phyloP scores from a whole-genome alignment of 768 basidiomycete genomes.

The Tephrocybe sp. region DNA sequence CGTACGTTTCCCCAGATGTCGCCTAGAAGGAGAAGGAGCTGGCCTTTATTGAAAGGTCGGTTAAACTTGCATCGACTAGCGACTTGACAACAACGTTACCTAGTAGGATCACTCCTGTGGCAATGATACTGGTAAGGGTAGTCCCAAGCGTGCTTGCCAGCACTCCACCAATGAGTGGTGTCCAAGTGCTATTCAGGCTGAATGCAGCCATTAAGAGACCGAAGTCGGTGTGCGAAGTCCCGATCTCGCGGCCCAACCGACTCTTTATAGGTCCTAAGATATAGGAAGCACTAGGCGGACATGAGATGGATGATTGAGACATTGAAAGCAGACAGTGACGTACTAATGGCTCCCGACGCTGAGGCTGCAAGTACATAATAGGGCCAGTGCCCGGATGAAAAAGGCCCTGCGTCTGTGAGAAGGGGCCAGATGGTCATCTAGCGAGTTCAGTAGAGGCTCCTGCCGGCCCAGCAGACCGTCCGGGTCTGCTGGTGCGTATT shows the following conservation, averaged over 20 bases:
- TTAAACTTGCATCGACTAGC: not conserved
- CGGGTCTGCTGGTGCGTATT: conserved; percentile 17
- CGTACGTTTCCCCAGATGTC: conserved; percentile 60
- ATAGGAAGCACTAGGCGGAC: conserved; percentile 57
- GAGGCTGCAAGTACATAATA: conserved; percentile 71
- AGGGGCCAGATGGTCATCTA: conserved; percentile 1
- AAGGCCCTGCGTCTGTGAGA: conserved; percentile 31
- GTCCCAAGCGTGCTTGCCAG: conserved; percentile 72
- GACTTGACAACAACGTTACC: conserved; percentile 31
- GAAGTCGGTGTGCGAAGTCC: conserved; percentile 77
- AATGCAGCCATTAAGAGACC: conserved; percentile 76
- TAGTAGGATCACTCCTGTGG: conserved; percentile 70
- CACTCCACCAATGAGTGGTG: conserved; percentile 76
- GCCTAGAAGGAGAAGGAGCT: conserved; percentile 65
- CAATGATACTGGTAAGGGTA: conserved; percentile 67
- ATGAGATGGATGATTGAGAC: not conserved
- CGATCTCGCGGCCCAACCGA: conserved; percentile 63
- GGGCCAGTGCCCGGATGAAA: conserved; percentile 56
- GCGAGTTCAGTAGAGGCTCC: not conserved
- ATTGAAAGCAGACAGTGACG: conserved; percentile 18
- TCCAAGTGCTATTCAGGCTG: conserved; percentile 71
- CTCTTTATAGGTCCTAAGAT: conserved; percentile 81
- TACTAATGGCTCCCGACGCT: conserved; percentile 81
- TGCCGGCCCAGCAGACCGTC: conserved; percentile 22
- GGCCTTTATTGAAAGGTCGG: conserved; percentile 40